A percentile compares a stretch with the other conserved stretches of the same genome.
Conservation (phyloP, 768 basidiomycete genomes). For the Piloderma croceum region DNA sequence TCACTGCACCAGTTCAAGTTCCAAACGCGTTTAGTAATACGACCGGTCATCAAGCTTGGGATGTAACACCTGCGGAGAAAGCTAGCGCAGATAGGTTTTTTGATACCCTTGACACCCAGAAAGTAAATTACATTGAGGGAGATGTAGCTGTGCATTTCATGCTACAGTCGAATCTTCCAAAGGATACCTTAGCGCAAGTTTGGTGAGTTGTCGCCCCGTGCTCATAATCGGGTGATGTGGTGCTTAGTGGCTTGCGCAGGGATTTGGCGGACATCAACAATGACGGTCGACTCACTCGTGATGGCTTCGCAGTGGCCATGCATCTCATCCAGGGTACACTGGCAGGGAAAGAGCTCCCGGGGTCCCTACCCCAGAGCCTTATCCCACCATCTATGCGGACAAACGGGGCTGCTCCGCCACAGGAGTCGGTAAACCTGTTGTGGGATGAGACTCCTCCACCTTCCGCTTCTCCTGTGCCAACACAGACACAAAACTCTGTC, state of each 20-base stretch:
- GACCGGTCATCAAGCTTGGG: constrained; percentile 52
- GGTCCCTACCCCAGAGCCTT: constrained; percentile 62
- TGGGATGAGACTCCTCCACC: constrained; percentile 51
- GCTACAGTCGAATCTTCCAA: constrained; percentile 80
- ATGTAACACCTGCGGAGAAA: constrained; percentile 79
- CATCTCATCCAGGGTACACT: constrained; percentile 87
- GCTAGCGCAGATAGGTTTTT: constrained; percentile 73
- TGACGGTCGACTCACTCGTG: constrained; percentile 79
- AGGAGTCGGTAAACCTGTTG: constrained; percentile 36
- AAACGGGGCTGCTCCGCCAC: constrained; percentile 32
- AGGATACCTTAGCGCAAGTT: constrained; percentile 79
- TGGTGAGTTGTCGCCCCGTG: constrained; percentile 50
- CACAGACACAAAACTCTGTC: constrained; percentile 36
- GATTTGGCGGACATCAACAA: constrained; percentile 88
- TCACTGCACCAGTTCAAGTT: constrained; percentile 17
- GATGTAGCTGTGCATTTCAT: constrained; percentile 95
- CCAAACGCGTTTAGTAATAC: constrained; percentile 25
- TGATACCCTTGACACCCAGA: constrained; percentile 69
- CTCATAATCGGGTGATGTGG: too few relatives aligned
- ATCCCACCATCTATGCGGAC: constrained; percentile 78
- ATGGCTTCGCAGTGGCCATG: constrained; percentile 95
- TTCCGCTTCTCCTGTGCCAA: constrained; percentile 34
- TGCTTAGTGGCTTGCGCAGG: constrained; percentile 60
- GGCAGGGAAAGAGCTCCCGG: constrained; percentile 70
- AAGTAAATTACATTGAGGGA: constrained; percentile 80